A percentile compares a stretch with the other conserved stretches of the same genome.
Evolutionary conservation across 2,329 filamentous ascomycete genomes (phyloP).

Genomic region (Exophiala spinifera): DNA sequence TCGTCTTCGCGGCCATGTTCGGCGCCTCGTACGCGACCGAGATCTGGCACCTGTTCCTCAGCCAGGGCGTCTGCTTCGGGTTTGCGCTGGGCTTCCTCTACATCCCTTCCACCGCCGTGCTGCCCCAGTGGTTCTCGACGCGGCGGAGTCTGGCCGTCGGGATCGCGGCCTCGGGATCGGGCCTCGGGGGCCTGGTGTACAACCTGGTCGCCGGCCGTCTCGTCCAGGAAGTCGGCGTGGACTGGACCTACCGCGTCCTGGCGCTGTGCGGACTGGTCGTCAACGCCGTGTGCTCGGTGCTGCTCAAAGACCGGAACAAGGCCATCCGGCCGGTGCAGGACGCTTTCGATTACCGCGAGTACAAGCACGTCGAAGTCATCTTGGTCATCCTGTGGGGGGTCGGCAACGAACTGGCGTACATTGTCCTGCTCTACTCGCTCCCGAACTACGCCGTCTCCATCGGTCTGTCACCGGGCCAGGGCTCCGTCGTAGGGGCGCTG

Average conservation of each 20-base stretch:
- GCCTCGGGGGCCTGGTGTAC: conserved; percentile 32
- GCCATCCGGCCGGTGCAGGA: conserved; percentile 24
- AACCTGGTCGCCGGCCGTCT: conserved; percentile 27
- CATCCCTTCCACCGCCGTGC: conserved; percentile 23
- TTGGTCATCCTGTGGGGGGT: conserved; percentile 40
- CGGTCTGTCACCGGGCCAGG: conserved; percentile 39
- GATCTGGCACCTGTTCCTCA: conserved; percentile 30
- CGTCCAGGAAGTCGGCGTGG: conserved; percentile 30
- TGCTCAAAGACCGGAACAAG: conserved; percentile 32
- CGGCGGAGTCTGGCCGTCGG: conserved; percentile 32
- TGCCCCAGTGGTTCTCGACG: conserved; percentile 34
- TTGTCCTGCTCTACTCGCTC: conserved; percentile 45
- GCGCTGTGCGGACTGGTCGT: conserved; percentile 29
- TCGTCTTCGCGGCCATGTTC: conserved; percentile 26
- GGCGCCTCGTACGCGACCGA: conserved; percentile 30
- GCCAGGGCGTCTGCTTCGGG: conserved; percentile 30
- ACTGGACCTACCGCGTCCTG: conserved; percentile 31
- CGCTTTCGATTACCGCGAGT: conserved; percentile 24
- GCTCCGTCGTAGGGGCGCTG: conserved; percentile 41
- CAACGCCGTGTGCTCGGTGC: conserved; percentile 26
- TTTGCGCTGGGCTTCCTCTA: conserved; percentile 31
- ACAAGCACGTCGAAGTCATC: conserved; percentile 25
- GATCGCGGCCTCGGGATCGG: conserved; percentile 31
- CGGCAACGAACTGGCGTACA: conserved; percentile 47
- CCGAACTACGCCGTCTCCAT: conserved; percentile 46